Base-by-base conservation (phyloP, 1,284 basidiomycete genomes). In the Stygiomarasmius scandens region DNA sequence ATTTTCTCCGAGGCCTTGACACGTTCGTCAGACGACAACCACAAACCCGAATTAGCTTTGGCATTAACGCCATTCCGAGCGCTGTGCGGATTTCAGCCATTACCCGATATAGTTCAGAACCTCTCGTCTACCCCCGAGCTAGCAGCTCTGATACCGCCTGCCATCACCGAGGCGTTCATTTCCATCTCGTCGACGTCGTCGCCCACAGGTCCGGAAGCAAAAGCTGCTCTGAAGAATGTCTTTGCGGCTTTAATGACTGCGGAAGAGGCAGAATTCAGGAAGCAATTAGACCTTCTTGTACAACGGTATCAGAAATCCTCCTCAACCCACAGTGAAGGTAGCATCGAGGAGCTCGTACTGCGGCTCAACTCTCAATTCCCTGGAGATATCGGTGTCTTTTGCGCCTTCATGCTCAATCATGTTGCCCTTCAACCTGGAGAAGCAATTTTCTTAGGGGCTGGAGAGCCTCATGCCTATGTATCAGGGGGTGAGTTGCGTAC, bases 21-120 rank as follows among this genome's bases (percentile, higher is more conserved):
- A 32, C 61, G 32, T 20, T 27, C 41, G 34, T 38, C 66, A 93
- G 94, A 98, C 72, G 82, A 87, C 12, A 97, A 97, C 68, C 95
- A 97, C 69, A 98, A 98, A 75, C 97, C 97, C 2, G 97, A 99
- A 72, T 97, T 99, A 94, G 95, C 96, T 11, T 84, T 99, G 52
- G 97, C 97, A 1, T 75, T 99, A 55, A 96, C 95, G 0, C 85
- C 89, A 6, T 99, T 99, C 78, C 81, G 81, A 38, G 97, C 93
- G 0, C 83, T 99, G 68, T 97, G 95, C 69, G 95, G 95, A 29
- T 98, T 97, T 76, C 81, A 89, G 11, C 95, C 95, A 3, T 81
- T 95, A 1, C 68, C 78, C 0, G 77, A 86, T 54, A 93, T 98
- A 65, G 82, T 85, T 12, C 70, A 77, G 5, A 85, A 87, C 71